A percentile compares a stretch with the other conserved stretches of the same genome.
phyloP scores from a whole-genome alignment of 2,329 filamentous ascomycete genomes.

The Fusarium bactridioides region DNA sequence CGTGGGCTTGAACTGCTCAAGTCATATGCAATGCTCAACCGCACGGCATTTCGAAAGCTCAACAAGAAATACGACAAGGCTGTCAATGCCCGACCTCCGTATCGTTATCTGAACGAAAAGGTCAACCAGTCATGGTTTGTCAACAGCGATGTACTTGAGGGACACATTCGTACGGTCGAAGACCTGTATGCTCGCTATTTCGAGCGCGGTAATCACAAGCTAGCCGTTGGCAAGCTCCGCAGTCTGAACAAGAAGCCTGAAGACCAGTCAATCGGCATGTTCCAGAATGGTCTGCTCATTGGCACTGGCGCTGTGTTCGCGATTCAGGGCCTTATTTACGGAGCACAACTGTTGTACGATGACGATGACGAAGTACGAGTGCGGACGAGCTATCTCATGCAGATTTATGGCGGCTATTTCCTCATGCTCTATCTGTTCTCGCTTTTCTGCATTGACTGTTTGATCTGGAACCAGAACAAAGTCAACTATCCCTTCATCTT shows the following conservation, averaged over 20 bases:
- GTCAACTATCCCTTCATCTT: slow-evolving; percentile 98
- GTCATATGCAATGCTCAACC: slow-evolving; percentile 87
- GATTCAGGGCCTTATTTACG: slow-evolving; percentile 71
- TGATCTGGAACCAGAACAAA: slow-evolving; percentile 81
- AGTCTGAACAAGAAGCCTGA: slow-evolving; percentile 68
- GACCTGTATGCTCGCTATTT: slow-evolving; percentile 96
- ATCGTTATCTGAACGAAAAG: slow-evolving; percentile 88
- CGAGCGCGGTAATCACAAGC: slow-evolving; percentile 90
- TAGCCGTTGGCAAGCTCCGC: slow-evolving; percentile 87
- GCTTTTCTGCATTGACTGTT: slow-evolving; percentile 86
- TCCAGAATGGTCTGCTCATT: slow-evolving; percentile 70
- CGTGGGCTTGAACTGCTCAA: slow-evolving; percentile 90
- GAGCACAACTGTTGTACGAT: slow-evolving; percentile 59
- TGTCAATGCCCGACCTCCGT: slow-evolving; percentile 76
- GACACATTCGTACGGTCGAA: slow-evolving; percentile 81
- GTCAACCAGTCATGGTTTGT: slow-evolving; percentile 93
- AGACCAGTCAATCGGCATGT: slow-evolving; percentile 65
- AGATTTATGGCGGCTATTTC: slow-evolving; percentile 95
- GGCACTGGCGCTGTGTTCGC: slow-evolving; percentile 73
- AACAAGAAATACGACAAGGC: slow-evolving; percentile 99
- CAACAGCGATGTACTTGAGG: slow-evolving; percentile 83
- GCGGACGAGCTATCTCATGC: slow-evolving; percentile 75
- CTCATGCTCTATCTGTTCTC: slow-evolving; percentile 80
- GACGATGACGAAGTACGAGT: slow-evolving; percentile 56
- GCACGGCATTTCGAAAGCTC: slow-evolving; percentile 94